Percentiles rank a stretch among this genome's conserved stretches.
phyloP scores from a whole-genome alignment of 228 moss, liverwort and hornwort species.

The Sphagnum fallax region DNA sequence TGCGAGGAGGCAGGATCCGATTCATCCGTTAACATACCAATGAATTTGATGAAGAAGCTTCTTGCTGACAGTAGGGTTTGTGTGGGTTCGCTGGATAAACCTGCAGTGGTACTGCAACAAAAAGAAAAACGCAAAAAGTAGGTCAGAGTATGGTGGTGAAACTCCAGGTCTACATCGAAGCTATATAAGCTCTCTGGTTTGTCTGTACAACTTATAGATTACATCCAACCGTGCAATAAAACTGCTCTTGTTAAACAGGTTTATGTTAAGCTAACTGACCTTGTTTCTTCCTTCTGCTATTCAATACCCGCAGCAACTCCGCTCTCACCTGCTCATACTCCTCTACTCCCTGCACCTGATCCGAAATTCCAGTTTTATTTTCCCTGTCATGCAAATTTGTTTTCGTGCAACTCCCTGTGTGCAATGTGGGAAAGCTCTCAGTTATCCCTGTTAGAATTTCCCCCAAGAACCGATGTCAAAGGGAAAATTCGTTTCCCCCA shows the following conservation, averaged over 20 bases:
- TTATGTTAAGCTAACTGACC: slow-evolving; percentile 8
- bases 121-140: neutral
- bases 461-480: too few species aligned
- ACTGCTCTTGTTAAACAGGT: neutral
- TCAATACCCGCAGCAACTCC: slow-evolving; percentile 31
- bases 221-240: neutral
- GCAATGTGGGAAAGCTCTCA: too few species aligned
- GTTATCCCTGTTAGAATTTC: too few species aligned
- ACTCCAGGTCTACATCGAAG: neutral
- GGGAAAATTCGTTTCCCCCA: too few species aligned
- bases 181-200: neutral
- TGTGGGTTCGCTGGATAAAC: slow-evolving; percentile 17
- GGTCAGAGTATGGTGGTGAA: neutral
- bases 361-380: too few species aligned
- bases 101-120: slow-evolving; percentile 27
- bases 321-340: slow-evolving; percentile 39
- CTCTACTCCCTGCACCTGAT: neutral
- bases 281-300: slow-evolving; percentile 23
- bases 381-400: too few species aligned
- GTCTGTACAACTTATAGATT: neutral
- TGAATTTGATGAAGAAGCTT: slow-evolving; percentile 18
- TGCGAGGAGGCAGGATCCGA: neutral
- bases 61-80: slow-evolving; percentile 26
- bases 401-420: too few species aligned
- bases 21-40: slow-evolving; percentile 13